Evolutionary conservation across 805 yeast genomes (phyloP), one percentile per base, ranked within the genome.

Genomic region (Wickerhamomyces mucosus): DNA sequence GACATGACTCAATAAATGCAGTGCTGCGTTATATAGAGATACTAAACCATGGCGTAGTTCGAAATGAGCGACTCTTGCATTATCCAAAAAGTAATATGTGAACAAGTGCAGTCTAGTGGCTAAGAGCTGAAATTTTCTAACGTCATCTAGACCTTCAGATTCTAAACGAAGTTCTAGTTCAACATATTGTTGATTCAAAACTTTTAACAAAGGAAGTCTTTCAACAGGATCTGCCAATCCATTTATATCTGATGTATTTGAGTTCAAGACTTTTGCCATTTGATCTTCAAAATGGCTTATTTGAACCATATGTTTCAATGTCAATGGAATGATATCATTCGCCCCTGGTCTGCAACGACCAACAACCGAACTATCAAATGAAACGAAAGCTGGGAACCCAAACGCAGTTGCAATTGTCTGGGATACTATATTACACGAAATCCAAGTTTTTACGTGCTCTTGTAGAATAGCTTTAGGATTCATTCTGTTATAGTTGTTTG

Each of bases 311-410:
- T 75, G 85, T 32, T 72, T 67, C 27, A 89, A 65, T 42, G 44
- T 44, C 6, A 39, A 36, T 15, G 57, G 51, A 6, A 51, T 32
- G 23, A 31, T 43, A 25, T 22, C 36, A 4, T 47, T 53, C n/a
- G 67, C 55, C 10, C 65, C 69, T 9, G 71, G 64, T 27, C 69
- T 56, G 42, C 70, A 67, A 4, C 75, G 65, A 6, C 65, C 65
- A 46, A 75, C 57, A 3, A 79, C 71, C 1, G 85, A 67, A 17
- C 78, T 67, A 51, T 85, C 95, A 48, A 86, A 82, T 37, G 78
- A 83, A 4, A 83, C 88, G 55, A 85, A 86, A 0, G 94, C 85
- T 0, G 97, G 98, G 49, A 81, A 88, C 14, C 98, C 98, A 58
- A 86, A 85, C 9, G 94, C 78, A 3, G 94, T 75, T 4, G 95